Evolutionary conservation across 257 asterid genomes (phyloP), one percentile per base, ranked within the genome.

Genomic region (Jacaranda mimosifolia): DNA sequence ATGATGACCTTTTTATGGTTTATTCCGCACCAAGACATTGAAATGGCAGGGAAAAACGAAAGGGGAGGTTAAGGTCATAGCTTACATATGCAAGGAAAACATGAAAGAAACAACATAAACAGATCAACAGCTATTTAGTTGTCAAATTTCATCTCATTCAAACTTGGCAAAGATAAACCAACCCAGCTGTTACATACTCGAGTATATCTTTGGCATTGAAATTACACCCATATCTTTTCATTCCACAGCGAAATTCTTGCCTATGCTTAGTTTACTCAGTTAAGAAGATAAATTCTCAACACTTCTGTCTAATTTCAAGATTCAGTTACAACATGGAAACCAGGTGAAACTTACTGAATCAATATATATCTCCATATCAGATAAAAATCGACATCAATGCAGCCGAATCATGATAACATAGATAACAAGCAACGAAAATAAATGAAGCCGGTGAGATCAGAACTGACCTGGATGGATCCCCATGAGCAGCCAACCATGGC

Each of bases 401-500:
- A 45, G 40, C 66, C 89, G 80, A 85, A 81, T 86, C 89, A 86
- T 13, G 87, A 88, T 65, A 68, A 74, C 21, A 70, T 10, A 26
- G 2, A 26, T 5, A 64, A 73, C 76, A n/a, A 52, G 59, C 55
- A 70, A 73, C 18, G 17, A 67, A 51, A 38, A 74, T 39, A 35
- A 14, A 38, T 7, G 36, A 80, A 74, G 78, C 26, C 19, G 57
- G 46, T 13, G 19, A 66, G 59, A 73, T 51, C 63, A 74, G 73
- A 76, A 75, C 86, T 63, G 74, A 94, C 98, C 98, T 92, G 55
- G 96, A 92, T 18, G 97, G 98, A 90, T 94, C 98, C 19, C 93
- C 98, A 78, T 94, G 98, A 62, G 98, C 94, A 87, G 97, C 97
- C 92, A 94, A 78, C 98, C 98, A 94, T 5, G 98, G 98, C 87